Base-by-base conservation (phyloP, 2,329 filamentous ascomycete genomes). In the Lojkania enalia region DNA sequence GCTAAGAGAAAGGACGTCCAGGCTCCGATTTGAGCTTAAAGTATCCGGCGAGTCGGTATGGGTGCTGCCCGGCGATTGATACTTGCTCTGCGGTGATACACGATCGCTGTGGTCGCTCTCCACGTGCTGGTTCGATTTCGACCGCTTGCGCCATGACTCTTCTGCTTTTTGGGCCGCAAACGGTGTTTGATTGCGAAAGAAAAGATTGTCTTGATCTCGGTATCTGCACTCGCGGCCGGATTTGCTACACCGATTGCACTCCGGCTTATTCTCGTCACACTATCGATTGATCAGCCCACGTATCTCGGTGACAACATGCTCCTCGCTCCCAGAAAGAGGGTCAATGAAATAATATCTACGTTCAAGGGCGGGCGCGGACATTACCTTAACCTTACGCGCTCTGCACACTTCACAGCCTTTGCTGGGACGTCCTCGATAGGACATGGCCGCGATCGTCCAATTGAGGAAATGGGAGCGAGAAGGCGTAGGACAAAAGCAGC, bases 371-470 rank as follows among this genome's bases (percentile, higher is more conserved):
- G 16, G 15, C 30, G 16, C 30, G 30, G 6, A 11, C 30, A 16
- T 39, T 42, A 67, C 65, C 51, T 67, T 69, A 36, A 67, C 57
- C 47, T 67, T 69, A 15, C 63, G 58, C 41, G 60, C 49, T 46
- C 65, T 54, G 48, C 65, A 69, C 27, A 58, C 50, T 44, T 66
- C 59, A 33, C 64, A 69, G 20, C 65, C 64, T 56, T 66, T 69
- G 48, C 65, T 69, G 11, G 64, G 65, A 16, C 63, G 51, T 40
- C 65, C 64, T 23, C 63, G 61, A 43, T 67, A 67, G 20, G 61
- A 63, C 63, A 66, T 67, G 31, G 20, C 42, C 6, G 5, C 19
- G 20, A 21, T 33, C 16, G 25, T 42, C 20, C 30, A 18, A 27
- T 35, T 25, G 3, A 20, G 42, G 35, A 38, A 36, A 39, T 18